Conservation (phyloP, 2,329 filamentous ascomycete species). For the Pseudocercospora fuligena region DNA sequence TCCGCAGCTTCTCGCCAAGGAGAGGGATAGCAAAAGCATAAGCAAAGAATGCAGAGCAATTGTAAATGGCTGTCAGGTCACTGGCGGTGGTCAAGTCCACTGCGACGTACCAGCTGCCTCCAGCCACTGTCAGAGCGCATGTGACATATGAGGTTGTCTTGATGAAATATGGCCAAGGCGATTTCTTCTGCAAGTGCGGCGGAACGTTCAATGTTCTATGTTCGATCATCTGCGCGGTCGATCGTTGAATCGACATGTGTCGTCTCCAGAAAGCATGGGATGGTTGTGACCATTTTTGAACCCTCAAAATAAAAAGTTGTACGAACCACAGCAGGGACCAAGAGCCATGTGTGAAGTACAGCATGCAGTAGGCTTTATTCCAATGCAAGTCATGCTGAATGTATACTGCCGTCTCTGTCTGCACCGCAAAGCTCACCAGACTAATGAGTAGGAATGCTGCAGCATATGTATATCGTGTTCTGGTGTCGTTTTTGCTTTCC, state of each 20-base stretch:
- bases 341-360: conserved; percentile 93
- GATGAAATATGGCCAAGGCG: conserved; percentile 74
- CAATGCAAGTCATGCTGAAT: conserved; percentile 91
- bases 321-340: conserved; percentile 89
- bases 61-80: conserved; percentile 97
- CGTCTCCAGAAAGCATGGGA: conserved; percentile 86
- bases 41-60: conserved; percentile 98
- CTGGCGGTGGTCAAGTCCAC: conserved; percentile 91
- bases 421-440: conserved; percentile 84
- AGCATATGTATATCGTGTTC: conserved; percentile 85
- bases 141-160: conserved; percentile 82
- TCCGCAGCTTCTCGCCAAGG: conserved; percentile 79
- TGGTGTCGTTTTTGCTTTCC: conserved; percentile 65
- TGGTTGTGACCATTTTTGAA: conserved; percentile 77
- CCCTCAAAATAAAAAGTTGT: conserved; percentile 77
- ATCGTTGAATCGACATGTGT: conserved; percentile 66
- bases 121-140: conserved; percentile 83
- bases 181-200: conserved; percentile 49
- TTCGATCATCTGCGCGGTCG: conserved; percentile 83
- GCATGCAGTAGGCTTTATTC: conserved; percentile 99
- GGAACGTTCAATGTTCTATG: conserved; percentile 73
- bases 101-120: conserved; percentile 92
- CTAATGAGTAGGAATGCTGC: conserved; percentile 81
- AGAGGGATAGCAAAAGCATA: conserved; percentile 95
- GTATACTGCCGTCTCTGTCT: conserved; percentile 94